Percentiles rank a stretch among this genome's conserved stretches.
phyloP scores from a whole-genome alignment of 805 yeast species.

The Candida corydali region DNA sequence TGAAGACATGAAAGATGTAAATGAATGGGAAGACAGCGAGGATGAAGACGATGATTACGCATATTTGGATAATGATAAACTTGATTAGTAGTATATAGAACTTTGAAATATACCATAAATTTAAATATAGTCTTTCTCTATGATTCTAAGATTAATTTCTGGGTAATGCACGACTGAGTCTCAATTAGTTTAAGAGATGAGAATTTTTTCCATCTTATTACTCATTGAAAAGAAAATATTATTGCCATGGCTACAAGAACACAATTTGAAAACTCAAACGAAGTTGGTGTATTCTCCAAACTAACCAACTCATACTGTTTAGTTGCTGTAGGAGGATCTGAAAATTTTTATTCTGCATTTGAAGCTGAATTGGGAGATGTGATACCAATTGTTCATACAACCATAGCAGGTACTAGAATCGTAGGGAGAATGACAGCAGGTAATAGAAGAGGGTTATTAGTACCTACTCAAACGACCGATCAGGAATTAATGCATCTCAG shows the following conservation, averaged over 20 bases:
- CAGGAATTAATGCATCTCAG: constrained; percentile 97
- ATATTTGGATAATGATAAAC: constrained; percentile 3
- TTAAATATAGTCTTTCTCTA: too few relatives aligned
- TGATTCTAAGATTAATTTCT: too few relatives aligned
- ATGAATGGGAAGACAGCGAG: constrained; percentile 55
- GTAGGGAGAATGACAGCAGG: constrained; percentile 98
- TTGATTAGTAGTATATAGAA: constrained; percentile 1
- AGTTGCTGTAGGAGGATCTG: constrained; percentile 96
- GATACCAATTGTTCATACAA: constrained; percentile 93
- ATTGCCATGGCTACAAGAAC: constrained; percentile 42
- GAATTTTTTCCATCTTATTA: too few relatives aligned
- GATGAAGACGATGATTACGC: constrained; percentile 52
- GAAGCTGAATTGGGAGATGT: constrained; percentile 97
- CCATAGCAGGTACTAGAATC: constrained; percentile 97
- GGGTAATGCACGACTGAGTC: neutral
- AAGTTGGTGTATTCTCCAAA: constrained; percentile 90
- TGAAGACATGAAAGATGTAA: constrained; percentile 51
- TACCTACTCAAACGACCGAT: constrained; percentile 97
- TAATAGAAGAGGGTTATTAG: constrained; percentile 94
- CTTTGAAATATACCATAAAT: too few relatives aligned
- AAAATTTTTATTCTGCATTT: constrained; percentile 80
- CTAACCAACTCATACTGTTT: constrained; percentile 94
- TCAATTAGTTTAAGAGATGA: neutral
- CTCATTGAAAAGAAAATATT: too few relatives aligned
- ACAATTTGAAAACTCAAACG: constrained; percentile 47